phyloP scores from a whole-genome alignment of 1,139 yeast genomes.

The Candida smagusa region DNA sequence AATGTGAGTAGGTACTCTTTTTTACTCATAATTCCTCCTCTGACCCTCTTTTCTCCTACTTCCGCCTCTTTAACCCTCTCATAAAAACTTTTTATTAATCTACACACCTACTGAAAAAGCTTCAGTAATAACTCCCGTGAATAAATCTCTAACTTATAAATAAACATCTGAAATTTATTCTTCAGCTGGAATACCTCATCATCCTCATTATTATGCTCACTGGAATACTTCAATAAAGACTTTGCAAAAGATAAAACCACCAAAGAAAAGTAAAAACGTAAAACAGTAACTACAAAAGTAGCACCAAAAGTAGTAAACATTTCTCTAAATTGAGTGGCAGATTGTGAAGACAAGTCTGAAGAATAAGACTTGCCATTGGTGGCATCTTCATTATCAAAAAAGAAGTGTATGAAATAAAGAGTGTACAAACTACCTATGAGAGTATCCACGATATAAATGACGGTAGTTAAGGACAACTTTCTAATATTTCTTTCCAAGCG shows the following conservation, averaged over 20 bases:
- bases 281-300: constrained; percentile 49
- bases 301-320: constrained; percentile 61
- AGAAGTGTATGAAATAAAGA: constrained; percentile 65
- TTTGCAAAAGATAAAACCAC: constrained; percentile 61
- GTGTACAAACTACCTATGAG: constrained; percentile 66
- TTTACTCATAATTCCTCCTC: too few relatives aligned
- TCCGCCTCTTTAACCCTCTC: too few relatives aligned
- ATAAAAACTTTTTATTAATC: too few relatives aligned
- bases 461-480: constrained; percentile 57
- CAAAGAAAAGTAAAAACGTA: constrained; percentile 65
- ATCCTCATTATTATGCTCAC: constrained; percentile 2
- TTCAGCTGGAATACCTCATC: constrained; percentile 2
- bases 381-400: constrained; percentile 51
- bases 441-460: constrained; percentile 67
- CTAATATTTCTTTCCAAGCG: constrained; percentile 30
- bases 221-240: constrained; percentile 27
- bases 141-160: constrained; percentile 6
- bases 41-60: too few relatives aligned
- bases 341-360: constrained; percentile 37
- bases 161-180: constrained; percentile 3
- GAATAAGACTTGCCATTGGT: constrained; percentile 6
- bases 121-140: constrained; percentile 3
- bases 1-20: too few relatives aligned
- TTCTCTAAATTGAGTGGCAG: constrained; percentile 72
- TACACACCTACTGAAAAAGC: background rate